phyloP scores from a whole-genome alignment of 225 moss, liverwort and hornwort genomes.

The Marchantia paleacea region DNA sequence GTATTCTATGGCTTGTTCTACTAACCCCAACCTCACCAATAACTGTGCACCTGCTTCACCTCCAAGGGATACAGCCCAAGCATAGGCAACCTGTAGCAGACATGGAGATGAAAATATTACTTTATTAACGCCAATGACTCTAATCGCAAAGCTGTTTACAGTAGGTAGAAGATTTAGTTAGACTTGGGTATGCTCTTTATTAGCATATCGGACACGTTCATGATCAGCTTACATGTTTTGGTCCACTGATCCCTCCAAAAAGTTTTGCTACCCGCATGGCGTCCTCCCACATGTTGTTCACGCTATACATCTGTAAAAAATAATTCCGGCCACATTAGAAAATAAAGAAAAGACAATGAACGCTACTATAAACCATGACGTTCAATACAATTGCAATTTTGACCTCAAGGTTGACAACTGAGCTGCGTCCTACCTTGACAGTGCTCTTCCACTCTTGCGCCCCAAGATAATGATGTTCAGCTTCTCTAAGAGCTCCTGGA shows the following conservation, averaged over 20 bases:
- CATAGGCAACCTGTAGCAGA: constrained; percentile 72
- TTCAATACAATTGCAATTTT: neutral
- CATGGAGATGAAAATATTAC: neutral
- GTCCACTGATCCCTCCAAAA: constrained; percentile 69
- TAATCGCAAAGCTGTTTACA: neutral
- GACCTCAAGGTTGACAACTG: neutral
- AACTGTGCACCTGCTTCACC: constrained; percentile 85
- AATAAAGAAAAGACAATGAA: neutral
- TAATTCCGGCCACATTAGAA: neutral
- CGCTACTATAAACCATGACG: neutral
- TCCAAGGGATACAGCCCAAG: constrained; percentile 85
- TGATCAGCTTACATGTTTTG: constrained; percentile 54
- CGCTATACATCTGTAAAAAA: constrained; percentile 74
- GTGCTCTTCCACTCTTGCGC: constrained; percentile 84
- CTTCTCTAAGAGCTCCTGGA: constrained; percentile 71
- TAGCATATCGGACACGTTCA: neutral
- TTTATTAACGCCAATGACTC: no score
- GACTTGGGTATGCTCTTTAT: neutral
- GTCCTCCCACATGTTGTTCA: constrained; percentile 80
- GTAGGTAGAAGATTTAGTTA: neutral
- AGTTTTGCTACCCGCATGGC: constrained; percentile 93
- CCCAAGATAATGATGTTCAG: constrained; percentile 75
- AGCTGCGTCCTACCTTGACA: constrained; percentile 55
- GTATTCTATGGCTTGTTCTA: constrained; percentile 87
- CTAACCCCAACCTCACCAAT: constrained; percentile 76